Base-by-base conservation (phyloP, 2,329 filamentous ascomycete species). In the Apiospora sp. region DNA sequence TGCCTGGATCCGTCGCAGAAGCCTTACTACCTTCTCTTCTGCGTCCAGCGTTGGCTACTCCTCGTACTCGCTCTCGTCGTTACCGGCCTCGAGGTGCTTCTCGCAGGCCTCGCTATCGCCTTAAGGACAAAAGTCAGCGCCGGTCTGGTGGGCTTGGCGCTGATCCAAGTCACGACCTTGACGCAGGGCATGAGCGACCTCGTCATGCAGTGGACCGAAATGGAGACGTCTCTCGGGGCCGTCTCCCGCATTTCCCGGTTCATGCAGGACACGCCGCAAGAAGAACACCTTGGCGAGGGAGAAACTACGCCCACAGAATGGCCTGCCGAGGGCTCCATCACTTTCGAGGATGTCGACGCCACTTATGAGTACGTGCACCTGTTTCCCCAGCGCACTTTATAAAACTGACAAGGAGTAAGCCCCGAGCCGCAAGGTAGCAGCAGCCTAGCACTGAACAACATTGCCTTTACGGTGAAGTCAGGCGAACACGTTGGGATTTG, bases 191-290 rank as follows among this genome's bases (percentile, higher is more conserved):
- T 44, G 43, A 44, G 43, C 13, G 58, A 24, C 43, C 58, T 71
- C 43, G 34, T 71, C 43, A 48, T n/a, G n/a, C 24, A 41, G 30
- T 71, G 70, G 70, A 71, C 70, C 41, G 22, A 64, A 37, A 22
- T 71, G 37, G 70, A 71, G 70, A 71, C 70, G 37, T 49, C 70
- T 22, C 37, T 71, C 41, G 70, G 70, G 13, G 70, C 70, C 37
- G 48, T 71, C 49, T 46, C 54, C 1, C 70, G 70, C 6, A 37
- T 71, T 12, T 48, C 48, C 6, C 43, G 16, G 43, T 71, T 71
- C 41, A 46, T 41, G 24, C 49, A 71, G 41, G 51, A 67, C 1
- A 71, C 54, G 37, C 70, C 70, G 70, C 54, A 54, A 67, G 54
- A 71, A 16, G 43, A 44, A 12, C 43, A 67, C n/a, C 70, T 34